Base-by-base conservation (phyloP, 2,329 filamentous ascomycete species). In the Fusarium robinianum region DNA sequence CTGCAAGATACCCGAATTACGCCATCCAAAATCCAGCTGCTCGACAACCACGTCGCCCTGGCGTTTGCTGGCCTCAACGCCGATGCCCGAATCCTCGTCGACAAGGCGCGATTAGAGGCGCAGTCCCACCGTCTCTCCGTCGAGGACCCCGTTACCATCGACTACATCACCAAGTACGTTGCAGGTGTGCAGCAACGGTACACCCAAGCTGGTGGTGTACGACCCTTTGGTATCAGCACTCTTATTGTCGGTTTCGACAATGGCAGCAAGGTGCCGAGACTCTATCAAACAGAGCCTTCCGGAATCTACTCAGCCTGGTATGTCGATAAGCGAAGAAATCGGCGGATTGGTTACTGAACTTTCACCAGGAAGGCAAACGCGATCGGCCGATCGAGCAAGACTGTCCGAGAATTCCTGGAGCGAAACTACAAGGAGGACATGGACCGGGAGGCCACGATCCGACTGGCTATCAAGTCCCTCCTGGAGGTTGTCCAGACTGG, bases 151-250 rank as follows among this genome's bases (percentile, higher is more conserved):
- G 90, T 95, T 57, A 92, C 89, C 52, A 95, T 99, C 71, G 94
- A 99, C 75, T 99, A 99, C 79, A 96, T 99, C 67, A 97, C 94
- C 65, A 97, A 99, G 78, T 96, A 97, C 66, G 87, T 99, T 54
- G 94, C 94, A 40, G 89, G 92, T 44, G 94, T 99, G 60, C 94
- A 99, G 79, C 94, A 99, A 78, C 84, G 90, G 72, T 99, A 99
- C 79, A 99, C 94, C 33, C 94, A 99, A 78, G 95, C 90, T 65
- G 94, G 94, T 76, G 94, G 94, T 80, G 94, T 99, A 39, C 80
- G 94, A 64, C 94, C 94, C n/a, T 99, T 99, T 66, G 94, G 94
- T 52, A 96, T 99, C 70, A 96, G 90, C 76, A 97, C 92, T 26
- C 78, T 99, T 68, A 90, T 99, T 61, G 92, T 99, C 52, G 94